Evolutionary conservation across 2,329 filamentous ascomycete genomes (phyloP).

Genomic region (Emmonsiellopsis sp.): DNA sequence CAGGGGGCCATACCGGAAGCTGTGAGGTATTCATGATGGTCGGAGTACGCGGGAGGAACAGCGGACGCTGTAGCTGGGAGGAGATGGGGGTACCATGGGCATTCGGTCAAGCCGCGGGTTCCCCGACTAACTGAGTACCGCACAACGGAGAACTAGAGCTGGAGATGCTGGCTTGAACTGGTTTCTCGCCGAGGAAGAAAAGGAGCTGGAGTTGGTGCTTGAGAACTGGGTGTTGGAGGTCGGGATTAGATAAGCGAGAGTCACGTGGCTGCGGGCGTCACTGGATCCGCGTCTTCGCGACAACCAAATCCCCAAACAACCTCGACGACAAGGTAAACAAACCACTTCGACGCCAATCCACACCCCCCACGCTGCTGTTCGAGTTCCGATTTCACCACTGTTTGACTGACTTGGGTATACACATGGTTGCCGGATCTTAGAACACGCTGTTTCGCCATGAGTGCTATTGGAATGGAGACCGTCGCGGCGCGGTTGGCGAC

Average conservation of each 20-base stretch:
- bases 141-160: background rate
- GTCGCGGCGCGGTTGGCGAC: conserved; percentile 70
- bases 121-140: background rate
- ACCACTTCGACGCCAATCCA: background rate
- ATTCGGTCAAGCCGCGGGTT: background rate
- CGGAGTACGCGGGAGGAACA: conserved; percentile 4
- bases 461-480: conserved; percentile 42
- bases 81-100: conserved; percentile 8
- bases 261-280: background rate
- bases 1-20: conserved; percentile 7
- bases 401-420: background rate
- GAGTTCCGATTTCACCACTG: background rate
- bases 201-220: background rate
- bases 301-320: background rate
- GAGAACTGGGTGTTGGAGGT: background rate
- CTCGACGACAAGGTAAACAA: background rate
- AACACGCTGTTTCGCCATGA: conserved; percentile 3
- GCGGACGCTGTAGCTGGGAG: conserved; percentile 8
- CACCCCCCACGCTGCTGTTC: background rate
- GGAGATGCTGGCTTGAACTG: background rate
- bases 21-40: conserved; percentile 8
- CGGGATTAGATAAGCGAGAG: background rate
- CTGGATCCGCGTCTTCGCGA: conserved; percentile 1
- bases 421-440: background rate
- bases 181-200: background rate